Evolutionary conservation across 345 rosid genomes (phyloP), one percentile per base, ranked within the genome.

Genomic region (Eucalyptus tenuipes): DNA sequence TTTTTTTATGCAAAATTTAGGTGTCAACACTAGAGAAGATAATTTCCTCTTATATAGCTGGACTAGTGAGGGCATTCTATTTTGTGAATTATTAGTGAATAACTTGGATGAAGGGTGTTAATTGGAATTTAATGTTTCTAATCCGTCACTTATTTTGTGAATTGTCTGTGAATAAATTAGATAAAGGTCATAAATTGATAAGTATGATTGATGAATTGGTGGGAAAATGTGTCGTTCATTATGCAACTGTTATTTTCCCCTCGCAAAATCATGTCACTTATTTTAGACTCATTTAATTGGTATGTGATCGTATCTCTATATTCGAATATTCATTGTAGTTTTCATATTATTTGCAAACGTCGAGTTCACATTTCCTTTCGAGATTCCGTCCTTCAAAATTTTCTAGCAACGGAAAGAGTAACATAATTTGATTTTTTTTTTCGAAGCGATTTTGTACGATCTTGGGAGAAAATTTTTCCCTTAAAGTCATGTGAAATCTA

Each of bases 401-500:
- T 59, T 59, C 66, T 27, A 25, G 15, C 66, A 27, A 59, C 0
- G 6, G 0, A 52, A 52, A 52, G 25, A 52, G 57, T 20, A 52
- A 52, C 2, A 0, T 52, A 1, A 52, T 52, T 52, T 52, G 57
- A 20, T 52, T 52, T 52, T 52, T 9, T 52, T 20, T 52, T 52
- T 9, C 5, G 10, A 52, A 20, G 25, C 0, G 2, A 52, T 8
- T 52, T 52, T 20, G 1, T 52, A 52, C 24, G 0, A 18, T 52
- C 0, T 52, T 52, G 5, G 2, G 2, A 52, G 10, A 52, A 52
- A 52, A 52, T 0, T 13, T 49, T 49, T 49, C 50, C 13, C 6
- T 13, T 1, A 49, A 13, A 49, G 2, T 49, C 50, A 49, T 49
- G 50, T 15, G 50, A 49, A 49, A 49, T 48, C 49, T 12, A 48